Evolutionary conservation across 2,329 filamentous ascomycete genomes (phyloP).

Genomic region (Verticillium dahliae): DNA sequence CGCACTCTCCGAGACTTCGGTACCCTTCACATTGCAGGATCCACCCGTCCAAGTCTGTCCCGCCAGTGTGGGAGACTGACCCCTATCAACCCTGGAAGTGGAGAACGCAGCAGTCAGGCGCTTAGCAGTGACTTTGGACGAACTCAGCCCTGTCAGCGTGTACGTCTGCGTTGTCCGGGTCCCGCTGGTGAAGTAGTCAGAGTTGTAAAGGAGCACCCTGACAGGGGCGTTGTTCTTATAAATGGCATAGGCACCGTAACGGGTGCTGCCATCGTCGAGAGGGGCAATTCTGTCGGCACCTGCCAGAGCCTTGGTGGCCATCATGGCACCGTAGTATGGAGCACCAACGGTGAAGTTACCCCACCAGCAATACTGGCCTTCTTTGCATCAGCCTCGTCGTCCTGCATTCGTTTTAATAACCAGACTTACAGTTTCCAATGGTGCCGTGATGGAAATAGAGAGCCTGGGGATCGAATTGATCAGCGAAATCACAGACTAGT

Average conservation of each 20-base stretch:
- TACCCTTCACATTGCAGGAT: slow-evolving; percentile 10
- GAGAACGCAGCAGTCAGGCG: slow-evolving; percentile 28
- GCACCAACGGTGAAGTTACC: slow-evolving; percentile 39
- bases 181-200: slow-evolving; percentile 32
- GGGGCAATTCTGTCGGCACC: slow-evolving; percentile 33
- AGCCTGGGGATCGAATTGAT: slow-evolving; percentile 1
- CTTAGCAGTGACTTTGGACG: slow-evolving; percentile 29
- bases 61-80: slow-evolving; percentile 10
- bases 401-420: background rate
- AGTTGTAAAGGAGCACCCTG: slow-evolving; percentile 21
- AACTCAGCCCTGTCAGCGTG: slow-evolving; percentile 31
- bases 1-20: slow-evolving; percentile 1
- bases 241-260: slow-evolving; percentile 38
- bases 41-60: slow-evolving; percentile 13
- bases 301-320: slow-evolving; percentile 35
- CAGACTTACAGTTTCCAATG: slow-evolving; percentile 37
- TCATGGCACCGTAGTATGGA: slow-evolving; percentile 44
- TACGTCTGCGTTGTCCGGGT: slow-evolving; percentile 27
- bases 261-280: slow-evolving; percentile 31
- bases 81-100: slow-evolving; percentile 12
- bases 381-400: background rate
- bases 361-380: slow-evolving; percentile 39
- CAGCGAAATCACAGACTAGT: background rate
- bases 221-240: slow-evolving; percentile 29
- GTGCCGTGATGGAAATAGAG: slow-evolving; percentile 46